These are phyloP conservation scores for Amaranthus cruentus DNA, from an alignment of 148 eudicot genomes.

Conservation along the genomic window DNA sequence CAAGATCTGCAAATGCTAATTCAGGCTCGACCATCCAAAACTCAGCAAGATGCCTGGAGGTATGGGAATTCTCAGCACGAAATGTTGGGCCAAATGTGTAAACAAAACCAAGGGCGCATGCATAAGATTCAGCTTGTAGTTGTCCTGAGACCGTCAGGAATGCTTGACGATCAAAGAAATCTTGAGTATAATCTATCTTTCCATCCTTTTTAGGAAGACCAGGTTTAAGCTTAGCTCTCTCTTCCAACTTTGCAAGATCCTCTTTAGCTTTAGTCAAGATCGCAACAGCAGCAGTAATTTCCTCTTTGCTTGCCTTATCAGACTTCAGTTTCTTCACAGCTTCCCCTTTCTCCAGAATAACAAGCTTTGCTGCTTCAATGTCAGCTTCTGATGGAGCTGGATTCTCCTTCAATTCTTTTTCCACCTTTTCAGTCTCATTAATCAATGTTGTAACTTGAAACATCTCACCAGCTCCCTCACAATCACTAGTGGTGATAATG, in stretches of 20 bases:
- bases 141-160: constrained; percentile 97
- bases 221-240: constrained; percentile 60
- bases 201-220: constrained; percentile 89
- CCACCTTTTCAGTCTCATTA: constrained; percentile 65
- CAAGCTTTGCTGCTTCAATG: constrained; percentile 55
- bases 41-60: constrained; percentile 94
- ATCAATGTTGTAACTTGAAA: constrained; percentile 91
- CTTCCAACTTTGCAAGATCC: constrained; percentile 53
- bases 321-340: constrained; percentile 56
- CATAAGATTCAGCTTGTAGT: constrained; percentile 89
- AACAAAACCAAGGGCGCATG: constrained; percentile 83
- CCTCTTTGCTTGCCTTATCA: constrained; percentile 61
- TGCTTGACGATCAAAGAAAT: constrained; percentile 96
- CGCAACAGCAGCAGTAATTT: constrained; percentile 63
- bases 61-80: constrained; percentile 92
- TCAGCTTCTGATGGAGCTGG: constrained; percentile 75
- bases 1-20: constrained; percentile 86
- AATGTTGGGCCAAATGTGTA: constrained; percentile 97
- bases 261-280: constrained; percentile 68
- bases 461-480: constrained; percentile 99
- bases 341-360: constrained; percentile 64
- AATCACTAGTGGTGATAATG: constrained; percentile 92
- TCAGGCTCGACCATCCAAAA: constrained; percentile 99
- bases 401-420: constrained; percentile 67
- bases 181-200: constrained; percentile 72